Evolutionary conservation across 495 filamentous ascomycete genomes (phyloP).

Genomic region (Beverwykella pulmonaria): DNA sequence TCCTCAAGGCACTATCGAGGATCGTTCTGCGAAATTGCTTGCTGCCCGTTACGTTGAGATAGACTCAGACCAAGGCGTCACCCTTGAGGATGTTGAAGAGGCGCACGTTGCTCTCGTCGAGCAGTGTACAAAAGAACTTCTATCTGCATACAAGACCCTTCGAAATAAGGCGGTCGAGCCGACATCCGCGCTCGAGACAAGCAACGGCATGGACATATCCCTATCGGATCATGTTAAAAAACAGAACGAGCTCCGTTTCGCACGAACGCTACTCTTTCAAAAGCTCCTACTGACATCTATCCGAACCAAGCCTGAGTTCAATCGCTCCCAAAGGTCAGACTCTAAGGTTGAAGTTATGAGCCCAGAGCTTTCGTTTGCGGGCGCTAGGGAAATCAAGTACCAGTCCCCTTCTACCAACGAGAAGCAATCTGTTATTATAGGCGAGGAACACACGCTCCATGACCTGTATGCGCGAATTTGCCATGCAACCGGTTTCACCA

Average conservation of each 20-base stretch:
- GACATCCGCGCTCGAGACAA: neutral
- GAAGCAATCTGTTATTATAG: constrained; percentile 61
- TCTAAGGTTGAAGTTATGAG: constrained; percentile 26
- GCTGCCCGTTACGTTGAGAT: constrained; percentile 75
- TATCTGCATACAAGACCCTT: constrained; percentile 21
- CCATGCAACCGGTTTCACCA: constrained; percentile 69
- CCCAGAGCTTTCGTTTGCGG: constrained; percentile 15
- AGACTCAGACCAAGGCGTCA: constrained; percentile 47
- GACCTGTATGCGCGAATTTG: constrained; percentile 66
- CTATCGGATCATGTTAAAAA: constrained; percentile 6
- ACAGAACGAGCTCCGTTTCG: constrained; percentile 24
- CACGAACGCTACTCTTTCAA: constrained; percentile 31
- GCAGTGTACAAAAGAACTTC: constrained; percentile 73
- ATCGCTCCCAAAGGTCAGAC: constrained; percentile 24
- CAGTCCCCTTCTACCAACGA: constrained; percentile 67
- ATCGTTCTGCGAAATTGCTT: constrained; percentile 66
- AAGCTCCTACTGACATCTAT: constrained; percentile 31
- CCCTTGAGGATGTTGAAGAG: constrained; percentile 57
- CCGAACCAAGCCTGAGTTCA: constrained; percentile 30
- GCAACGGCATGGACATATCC: constrained; percentile 26
- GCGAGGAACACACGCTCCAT: constrained; percentile 67
- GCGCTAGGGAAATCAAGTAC: constrained; percentile 65
- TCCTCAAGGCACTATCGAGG: constrained; percentile 68
- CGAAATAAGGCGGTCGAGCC: neutral
- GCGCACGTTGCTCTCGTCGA: constrained; percentile 80